Evolutionary conservation across 2,329 filamentous ascomycete genomes (phyloP), one percentile per base, ranked within the genome.

Genomic region (Venturia nashicola): DNA sequence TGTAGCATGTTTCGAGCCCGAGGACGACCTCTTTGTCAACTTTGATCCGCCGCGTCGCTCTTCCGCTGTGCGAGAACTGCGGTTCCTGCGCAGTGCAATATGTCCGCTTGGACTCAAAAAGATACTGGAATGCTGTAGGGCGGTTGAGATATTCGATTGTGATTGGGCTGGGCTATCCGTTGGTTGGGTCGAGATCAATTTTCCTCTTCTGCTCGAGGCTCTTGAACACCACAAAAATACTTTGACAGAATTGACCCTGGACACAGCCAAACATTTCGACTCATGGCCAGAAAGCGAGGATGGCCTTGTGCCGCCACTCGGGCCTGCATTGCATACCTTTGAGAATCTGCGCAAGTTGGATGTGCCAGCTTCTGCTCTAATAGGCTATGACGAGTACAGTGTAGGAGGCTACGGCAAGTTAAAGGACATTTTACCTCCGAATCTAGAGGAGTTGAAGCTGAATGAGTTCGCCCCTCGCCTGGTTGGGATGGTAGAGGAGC

Each of bases 151-250:
- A 0, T 63, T 65, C 32, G 46, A 63, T 6, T 65, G 64, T 40
- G 64, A 65, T 40, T 65, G 64, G 64, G 64, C 57, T 11, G 64
- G 64, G 8, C 20, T 64, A 12, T 65, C 27, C 1, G 64, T 65
- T 16, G 64, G 64, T 14, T 65, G 64, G 64, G 48, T 59, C 14
- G 64, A 65, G 43, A 65, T 65, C 44, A 65, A 65, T 59, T 65
- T 65, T 32, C 46, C 60, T 20, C 12, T 59, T n/a, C 40, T 65
- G 6, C 11, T 40, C 11, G 39, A 36, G 14, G 46, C 20, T 5
- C 54, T 65, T 6, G 36, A 27, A 32, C 27, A 12, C 5, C 64
- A 65, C 23, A 63, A 65, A 27, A 16, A 60, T 2, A 40, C 43
- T 20, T 20, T 65, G 64, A 39, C 40, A 16, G 20, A 61, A 7